Evolutionary conservation across 1,284 basidiomycete species (phyloP).

Genomic region (Boletus semigastroideus): DNA sequence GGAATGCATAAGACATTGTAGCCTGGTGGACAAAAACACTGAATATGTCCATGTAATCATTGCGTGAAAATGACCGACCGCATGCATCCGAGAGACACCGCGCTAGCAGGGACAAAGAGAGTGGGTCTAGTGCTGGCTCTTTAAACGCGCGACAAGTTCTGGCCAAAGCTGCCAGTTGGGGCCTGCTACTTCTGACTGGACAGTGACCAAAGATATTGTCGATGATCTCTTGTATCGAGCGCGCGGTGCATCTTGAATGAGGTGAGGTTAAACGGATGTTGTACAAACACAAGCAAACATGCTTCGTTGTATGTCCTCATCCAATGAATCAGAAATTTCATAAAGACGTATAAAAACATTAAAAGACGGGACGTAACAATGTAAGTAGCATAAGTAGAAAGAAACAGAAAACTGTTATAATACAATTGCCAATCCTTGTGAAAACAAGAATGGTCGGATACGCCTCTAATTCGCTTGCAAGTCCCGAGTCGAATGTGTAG

Average conservation of each 20-base stretch:
- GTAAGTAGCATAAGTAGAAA: neutral
- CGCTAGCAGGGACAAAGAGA: too few relatives aligned
- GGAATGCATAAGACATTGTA: neutral
- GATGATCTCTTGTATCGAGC: too few relatives aligned
- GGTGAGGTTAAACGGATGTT: too few relatives aligned
- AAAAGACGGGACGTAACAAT: neutral
- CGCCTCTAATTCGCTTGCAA: constrained; percentile 1
- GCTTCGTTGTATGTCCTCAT: neutral
- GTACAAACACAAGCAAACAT: too few relatives aligned
- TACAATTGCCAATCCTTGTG: neutral
- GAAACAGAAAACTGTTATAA: neutral
- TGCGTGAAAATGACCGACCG: neutral
- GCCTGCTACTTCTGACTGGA: neutral
- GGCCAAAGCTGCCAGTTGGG: too few relatives aligned
- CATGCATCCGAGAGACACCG: too few relatives aligned
- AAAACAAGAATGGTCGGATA: neutral
- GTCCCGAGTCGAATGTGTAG: neutral
- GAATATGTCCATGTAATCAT: too few relatives aligned
- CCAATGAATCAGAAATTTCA: neutral
- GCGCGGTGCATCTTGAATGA: too few relatives aligned
- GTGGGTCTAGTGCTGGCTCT: too few relatives aligned
- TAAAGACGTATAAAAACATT: constrained; percentile 20
- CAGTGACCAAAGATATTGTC: too few relatives aligned
- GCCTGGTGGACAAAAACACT: too few relatives aligned
- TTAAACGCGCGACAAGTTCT: too few relatives aligned